Percentiles rank a stretch among this genome's conserved stretches.
These are phyloP conservation scores for Mycena leptocephala DNA, from an alignment of 768 basidiomycete species.

Conservation along the genomic window DNA sequence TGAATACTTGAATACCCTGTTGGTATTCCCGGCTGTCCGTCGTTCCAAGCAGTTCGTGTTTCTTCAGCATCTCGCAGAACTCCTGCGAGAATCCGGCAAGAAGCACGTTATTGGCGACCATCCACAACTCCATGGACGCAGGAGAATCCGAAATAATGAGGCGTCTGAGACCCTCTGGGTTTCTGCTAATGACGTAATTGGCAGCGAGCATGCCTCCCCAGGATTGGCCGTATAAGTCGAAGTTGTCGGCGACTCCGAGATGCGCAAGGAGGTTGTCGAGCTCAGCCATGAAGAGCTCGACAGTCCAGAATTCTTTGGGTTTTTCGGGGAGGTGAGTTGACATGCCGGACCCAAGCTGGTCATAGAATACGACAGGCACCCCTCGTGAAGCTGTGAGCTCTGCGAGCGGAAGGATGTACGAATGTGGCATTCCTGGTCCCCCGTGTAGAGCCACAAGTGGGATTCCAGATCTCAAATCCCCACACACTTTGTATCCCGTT, in stretches of 20 bases:
- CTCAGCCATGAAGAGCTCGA: conserved; percentile 63
- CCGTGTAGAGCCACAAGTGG: conserved; percentile 65
- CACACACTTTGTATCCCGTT: conserved; percentile 63
- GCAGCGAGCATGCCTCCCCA: conserved; percentile 65
- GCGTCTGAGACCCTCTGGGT: conserved; percentile 39
- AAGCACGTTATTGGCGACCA: conserved; percentile 41
- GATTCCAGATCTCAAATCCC: conserved; percentile 51
- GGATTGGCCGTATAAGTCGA: conserved; percentile 65
- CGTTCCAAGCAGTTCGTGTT: conserved; percentile 48
- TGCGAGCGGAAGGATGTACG: conserved; percentile 26
- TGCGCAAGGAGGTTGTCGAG: conserved; percentile 61
- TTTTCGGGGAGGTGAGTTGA: conserved; percentile 67
- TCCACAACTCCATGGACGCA: conserved; percentile 49
- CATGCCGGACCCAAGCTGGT: conserved; percentile 65
- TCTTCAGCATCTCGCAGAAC: conserved; percentile 44
- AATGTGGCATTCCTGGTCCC: conserved; percentile 54
- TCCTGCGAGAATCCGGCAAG: conserved; percentile 46
- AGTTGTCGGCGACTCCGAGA: conserved; percentile 58
- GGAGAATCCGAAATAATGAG: conserved; percentile 52
- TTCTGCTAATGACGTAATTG: conserved; percentile 28
- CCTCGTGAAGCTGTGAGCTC: conserved; percentile 33
- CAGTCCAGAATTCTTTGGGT: conserved; percentile 62
- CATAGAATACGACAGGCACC: conserved; percentile 66
- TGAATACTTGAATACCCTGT: conserved; percentile 45
- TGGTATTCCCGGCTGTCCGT: conserved; percentile 48